A percentile compares a stretch with the other conserved stretches of the same genome.
These are phyloP conservation scores for Trichoderma breve DNA, from an alignment of 2,329 filamentous ascomycete genomes.

Conservation along the genomic window DNA sequence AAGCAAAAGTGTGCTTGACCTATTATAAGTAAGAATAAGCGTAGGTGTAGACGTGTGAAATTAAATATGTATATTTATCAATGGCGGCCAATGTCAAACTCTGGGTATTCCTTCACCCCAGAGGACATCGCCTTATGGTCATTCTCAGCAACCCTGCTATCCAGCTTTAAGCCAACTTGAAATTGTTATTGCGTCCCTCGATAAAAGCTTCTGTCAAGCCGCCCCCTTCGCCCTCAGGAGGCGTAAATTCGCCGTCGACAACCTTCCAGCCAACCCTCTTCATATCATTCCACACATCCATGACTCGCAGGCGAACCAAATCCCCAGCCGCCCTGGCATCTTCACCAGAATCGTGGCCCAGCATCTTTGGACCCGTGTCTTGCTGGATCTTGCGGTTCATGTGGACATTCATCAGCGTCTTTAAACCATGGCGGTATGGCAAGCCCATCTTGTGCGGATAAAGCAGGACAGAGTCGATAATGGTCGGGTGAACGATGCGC, in stretches of 20 bases:
- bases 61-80: background rate
- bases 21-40: background rate
- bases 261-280: constrained; percentile 66
- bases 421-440: constrained; percentile 76
- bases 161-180: background rate
- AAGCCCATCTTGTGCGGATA: constrained; percentile 77
- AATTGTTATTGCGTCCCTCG: constrained; percentile 28
- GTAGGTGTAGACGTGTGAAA: background rate
- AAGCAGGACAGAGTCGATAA: constrained; percentile 83
- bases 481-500: constrained; percentile 77
- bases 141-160: background rate
- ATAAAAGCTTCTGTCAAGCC: constrained; percentile 40
- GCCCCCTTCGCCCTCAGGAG: constrained; percentile 34
- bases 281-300: constrained; percentile 67
- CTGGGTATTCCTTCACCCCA: background rate
- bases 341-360: constrained; percentile 88
- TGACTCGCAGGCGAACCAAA: constrained; percentile 70
- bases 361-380: constrained; percentile 47
- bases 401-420: constrained; percentile 65
- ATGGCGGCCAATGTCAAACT: background rate
- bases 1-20: background rate
- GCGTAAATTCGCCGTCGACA: constrained; percentile 46
- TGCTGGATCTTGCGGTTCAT: constrained; percentile 78
- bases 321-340: constrained; percentile 89
- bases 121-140: background rate